These are phyloP conservation scores for Escallonia rubra DNA, from an alignment of 129 eudicot species.

Conservation along the genomic window DNA sequence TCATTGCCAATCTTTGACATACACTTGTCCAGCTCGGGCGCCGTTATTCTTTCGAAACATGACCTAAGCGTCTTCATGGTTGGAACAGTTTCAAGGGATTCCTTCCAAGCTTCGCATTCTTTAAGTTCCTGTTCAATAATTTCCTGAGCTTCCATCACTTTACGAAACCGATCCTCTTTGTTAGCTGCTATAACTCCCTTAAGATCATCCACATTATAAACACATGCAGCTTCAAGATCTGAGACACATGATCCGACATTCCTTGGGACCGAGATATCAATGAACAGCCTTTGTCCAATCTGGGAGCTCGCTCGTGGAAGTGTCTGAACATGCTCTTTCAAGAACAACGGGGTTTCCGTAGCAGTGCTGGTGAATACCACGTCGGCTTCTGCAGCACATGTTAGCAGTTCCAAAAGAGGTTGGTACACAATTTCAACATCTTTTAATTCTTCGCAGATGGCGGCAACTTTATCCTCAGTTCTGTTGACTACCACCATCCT, in stretches of 20 bases:
- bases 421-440: slow-evolving; percentile 55
- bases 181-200: slow-evolving; percentile 74
- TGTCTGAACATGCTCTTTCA: slow-evolving; percentile 49
- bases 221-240: slow-evolving; percentile 36
- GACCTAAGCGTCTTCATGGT: slow-evolving; percentile 85
- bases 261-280: slow-evolving; percentile 82
- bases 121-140: slow-evolving; percentile 67
- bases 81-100: slow-evolving; percentile 86
- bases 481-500: slow-evolving; percentile 68
- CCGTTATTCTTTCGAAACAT: slow-evolving; percentile 67
- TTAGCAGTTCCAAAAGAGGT: slow-evolving; percentile 44
- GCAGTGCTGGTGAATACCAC: slow-evolving; percentile 74
- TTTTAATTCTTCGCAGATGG: slow-evolving; percentile 48
- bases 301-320: slow-evolving; percentile 29
- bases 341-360: slow-evolving; percentile 48
- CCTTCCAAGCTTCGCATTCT: slow-evolving; percentile 80
- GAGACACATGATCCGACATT: slow-evolving; percentile 68
- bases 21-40: slow-evolving; percentile 77
- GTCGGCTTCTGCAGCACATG: slow-evolving; percentile 59
- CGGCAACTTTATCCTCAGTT: slow-evolving; percentile 63
- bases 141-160: slow-evolving; percentile 73
- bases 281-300: slow-evolving; percentile 44
- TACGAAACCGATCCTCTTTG: slow-evolving; percentile 66
- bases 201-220: slow-evolving; percentile 83
- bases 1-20: slow-evolving; percentile 61